phyloP scores from a whole-genome alignment of 1,139 yeast genomes.

The Lodderomyces pseudojiufengensis region DNA sequence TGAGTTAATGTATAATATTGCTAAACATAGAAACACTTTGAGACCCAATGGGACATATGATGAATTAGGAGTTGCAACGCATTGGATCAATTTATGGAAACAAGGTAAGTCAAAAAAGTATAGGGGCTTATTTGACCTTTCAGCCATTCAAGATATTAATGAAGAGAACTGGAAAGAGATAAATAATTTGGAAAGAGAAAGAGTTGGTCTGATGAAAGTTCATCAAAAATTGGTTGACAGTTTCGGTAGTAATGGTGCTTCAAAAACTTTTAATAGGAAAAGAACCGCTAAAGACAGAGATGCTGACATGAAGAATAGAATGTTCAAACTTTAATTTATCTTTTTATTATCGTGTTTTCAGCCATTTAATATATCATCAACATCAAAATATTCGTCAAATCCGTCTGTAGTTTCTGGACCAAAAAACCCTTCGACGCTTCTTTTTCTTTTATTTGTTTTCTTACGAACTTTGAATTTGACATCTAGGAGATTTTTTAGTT shows the following conservation, averaged over 20 bases:
- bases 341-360: slow-evolving; percentile 12
- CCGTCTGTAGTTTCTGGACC: slow-evolving; percentile 10
- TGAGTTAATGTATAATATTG: slow-evolving; percentile 55
- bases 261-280: slow-evolving; percentile 31
- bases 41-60: slow-evolving; percentile 37
- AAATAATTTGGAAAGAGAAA: slow-evolving; percentile 27
- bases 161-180: slow-evolving; percentile 23
- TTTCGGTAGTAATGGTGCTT: slow-evolving; percentile 42
- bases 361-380: slow-evolving; percentile 24
- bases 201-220: slow-evolving; percentile 29
- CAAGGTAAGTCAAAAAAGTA: slow-evolving; percentile 46
- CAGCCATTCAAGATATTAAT: slow-evolving; percentile 30
- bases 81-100: slow-evolving; percentile 67
- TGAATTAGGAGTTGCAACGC: slow-evolving; percentile 61
- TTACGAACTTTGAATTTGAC: slow-evolving; percentile 11
- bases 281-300: slow-evolving; percentile 48
- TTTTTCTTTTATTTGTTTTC: slow-evolving; percentile 15
- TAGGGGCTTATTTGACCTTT: slow-evolving; percentile 36
- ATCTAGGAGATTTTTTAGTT: slow-evolving; percentile 7
- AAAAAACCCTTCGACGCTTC: slow-evolving; percentile 10
- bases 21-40: slow-evolving; percentile 37
- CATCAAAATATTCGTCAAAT: slow-evolving; percentile 32
- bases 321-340: slow-evolving; percentile 26
- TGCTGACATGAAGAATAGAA: slow-evolving; percentile 36
- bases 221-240: slow-evolving; percentile 29